Base-by-base conservation (phyloP, 306 rosid genomes). In the Lupinus albus region DNA sequence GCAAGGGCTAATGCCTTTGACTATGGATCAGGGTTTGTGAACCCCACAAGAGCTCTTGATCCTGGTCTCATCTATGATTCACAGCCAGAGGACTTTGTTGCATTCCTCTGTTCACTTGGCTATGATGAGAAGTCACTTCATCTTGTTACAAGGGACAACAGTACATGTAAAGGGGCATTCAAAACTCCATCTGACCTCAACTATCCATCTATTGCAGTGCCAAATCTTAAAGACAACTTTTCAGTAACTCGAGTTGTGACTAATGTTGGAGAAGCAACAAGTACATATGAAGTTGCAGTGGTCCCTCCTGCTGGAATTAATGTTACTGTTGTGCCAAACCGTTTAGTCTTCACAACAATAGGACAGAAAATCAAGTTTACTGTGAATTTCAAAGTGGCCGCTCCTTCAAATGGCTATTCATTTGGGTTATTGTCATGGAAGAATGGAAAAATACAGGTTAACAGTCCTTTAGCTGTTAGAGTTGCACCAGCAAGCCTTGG, bases 1-100 rank as follows among this genome's bases (percentile, higher is more conserved):
- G 82, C 81, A 82, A 80, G 58, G 68, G 92, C 85, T 18, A 84
- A 84, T 42, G 80, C 92, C 35, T 89, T 89, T 68, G 96, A 89
- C 68, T 86, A 76, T 68, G 96, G 96, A 41, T 82, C 96, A 45
- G 96, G 96, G 52, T 89, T 89, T 79, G 79, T 86, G 76, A 86
- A 84, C 77, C 96, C 96, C 2, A 58, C 71, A 32, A 84, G 82
- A 69, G 92, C 69, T 36, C 86, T 86, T n/a, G 84, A 86, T 64
- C 96, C 96, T 0, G 92, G 96, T 28, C 86, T 89, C 14, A 67
- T 89, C 66, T 89, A 84, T 61, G 96, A 84, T 36, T 75, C 87
- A 42, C 57, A 65, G 11, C 64, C 92, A 14, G 58, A 78, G 60
- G 92, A 89, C 58, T 83, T 80, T 64, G 61, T 86, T 35, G 73